Percentiles rank a stretch among this genome's conserved stretches.
Evolutionary conservation across 2,329 filamentous ascomycete genomes (phyloP).

Genomic region (Raffaelea arxii): DNA sequence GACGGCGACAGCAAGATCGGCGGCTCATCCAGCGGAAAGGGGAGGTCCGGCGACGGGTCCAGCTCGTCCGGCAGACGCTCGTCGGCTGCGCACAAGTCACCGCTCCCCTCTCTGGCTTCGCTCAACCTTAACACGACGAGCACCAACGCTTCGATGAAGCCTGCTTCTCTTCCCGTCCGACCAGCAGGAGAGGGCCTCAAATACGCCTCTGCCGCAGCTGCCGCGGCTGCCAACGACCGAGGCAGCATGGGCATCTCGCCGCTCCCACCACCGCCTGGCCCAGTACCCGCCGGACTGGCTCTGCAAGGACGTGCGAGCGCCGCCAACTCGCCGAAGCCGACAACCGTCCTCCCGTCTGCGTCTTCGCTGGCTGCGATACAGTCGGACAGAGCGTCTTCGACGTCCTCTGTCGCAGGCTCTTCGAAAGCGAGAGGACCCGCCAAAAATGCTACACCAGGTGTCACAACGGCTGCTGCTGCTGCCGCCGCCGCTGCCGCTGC

Average conservation of each 20-base stretch:
- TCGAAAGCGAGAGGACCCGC: constrained; percentile 28
- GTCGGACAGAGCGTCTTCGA: constrained; percentile 12
- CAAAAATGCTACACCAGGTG: constrained; percentile 25
- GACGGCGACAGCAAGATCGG: constrained; percentile 46
- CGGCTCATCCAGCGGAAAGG: constrained; percentile 38
- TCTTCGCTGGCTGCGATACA: constrained; percentile 18
- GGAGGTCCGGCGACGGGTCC: constrained; percentile 47
- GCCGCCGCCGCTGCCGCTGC: constrained; percentile 1
- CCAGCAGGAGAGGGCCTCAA: constrained; percentile 85
- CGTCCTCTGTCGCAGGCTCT: constrained; percentile 14
- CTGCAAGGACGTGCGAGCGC: constrained; percentile 45
- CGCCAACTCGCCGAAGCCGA: constrained; percentile 42
- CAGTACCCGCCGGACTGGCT: constrained; percentile 37
- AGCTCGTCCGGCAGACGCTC: constrained; percentile 53
- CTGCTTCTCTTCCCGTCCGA: constrained; percentile 74
- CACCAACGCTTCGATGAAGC: constrained; percentile 70
- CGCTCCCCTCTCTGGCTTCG: constrained; percentile 83
- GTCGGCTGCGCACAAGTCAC: constrained; percentile 89
- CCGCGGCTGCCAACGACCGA: constrained; percentile 77
- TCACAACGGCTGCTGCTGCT: constrained; percentile 11
- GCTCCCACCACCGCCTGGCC: constrained; percentile 79
- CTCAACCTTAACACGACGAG: constrained; percentile 60
- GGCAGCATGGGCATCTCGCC: constrained; percentile 90
- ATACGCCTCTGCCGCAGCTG: constrained; percentile 92
- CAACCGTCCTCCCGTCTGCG: constrained; percentile 35